Base-by-base conservation (phyloP, 2,329 filamentous ascomycete genomes). In the Nothopassalora personata region DNA sequence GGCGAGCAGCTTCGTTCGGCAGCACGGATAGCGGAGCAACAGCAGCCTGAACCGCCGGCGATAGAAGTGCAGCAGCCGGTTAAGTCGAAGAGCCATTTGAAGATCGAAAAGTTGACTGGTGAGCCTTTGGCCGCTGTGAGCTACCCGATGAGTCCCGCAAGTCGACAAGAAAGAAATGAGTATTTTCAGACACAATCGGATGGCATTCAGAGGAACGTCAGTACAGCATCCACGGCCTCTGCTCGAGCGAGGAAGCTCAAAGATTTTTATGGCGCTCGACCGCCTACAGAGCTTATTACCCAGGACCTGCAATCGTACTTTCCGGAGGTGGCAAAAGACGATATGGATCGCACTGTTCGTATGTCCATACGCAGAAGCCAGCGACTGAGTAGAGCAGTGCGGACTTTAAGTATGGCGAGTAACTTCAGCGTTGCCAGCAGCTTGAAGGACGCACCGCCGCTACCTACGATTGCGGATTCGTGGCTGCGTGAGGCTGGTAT, bases 291-390 rank as follows among this genome's bases (percentile, higher is more conserved):
- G 78, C 84, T 99, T 72, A 99, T 99, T 71, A 93, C 93, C 28
- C 96, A 94, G 23, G 94, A 99, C 72, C 80, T 99, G 60, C 94
- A 91, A 1, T 96, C 92, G 0, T 99, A 97, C 79, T 99, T 99
- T 81, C 94, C 94, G 0, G 91, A 96, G 70, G 93, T 97, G 69
- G 86, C 92, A 53, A 87, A 90, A 57, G 92, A 96, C 72, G 91
- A 96, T 67, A 97, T 99, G 71, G 94, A 97, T 74, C 89, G 91
- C 67, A 97, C 94, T 0, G 92, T 96, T 63, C 89, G 94, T 52
- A 84, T 97, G 75, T 97, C 93, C 0, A 88, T 97, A 74, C 85
- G 93, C 66, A 85, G 94, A 66, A 97, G 93, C 45, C 90, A 90
- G 55, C 88, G 94, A 55, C 81, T 97, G 64, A 97, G 93, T 77